These are phyloP conservation scores for Apiospora malaysiana DNA, from an alignment of 2,329 filamentous ascomycete species.

Conservation along the genomic window DNA sequence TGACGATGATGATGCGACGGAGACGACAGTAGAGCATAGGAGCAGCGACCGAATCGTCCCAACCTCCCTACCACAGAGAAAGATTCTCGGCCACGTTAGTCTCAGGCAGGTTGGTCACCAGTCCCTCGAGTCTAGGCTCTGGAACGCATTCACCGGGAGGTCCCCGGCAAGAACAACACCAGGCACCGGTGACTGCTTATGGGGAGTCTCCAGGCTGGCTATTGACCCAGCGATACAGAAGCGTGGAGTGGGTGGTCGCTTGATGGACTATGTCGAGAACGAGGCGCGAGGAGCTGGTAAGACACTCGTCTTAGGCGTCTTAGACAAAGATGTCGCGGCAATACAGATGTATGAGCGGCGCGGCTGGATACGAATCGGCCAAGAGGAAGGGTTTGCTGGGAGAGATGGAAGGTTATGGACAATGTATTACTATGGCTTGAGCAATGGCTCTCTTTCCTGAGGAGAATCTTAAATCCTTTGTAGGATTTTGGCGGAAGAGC, in stretches of 20 bases:
- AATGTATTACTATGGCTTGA: constrained; percentile 1
- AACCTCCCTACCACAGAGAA: background rate
- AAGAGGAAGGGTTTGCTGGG: constrained; percentile 1
- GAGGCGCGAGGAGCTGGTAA: background rate
- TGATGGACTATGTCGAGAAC: constrained; percentile 7
- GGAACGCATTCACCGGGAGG: background rate
- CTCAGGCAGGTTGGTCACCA: background rate
- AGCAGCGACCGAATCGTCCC: background rate
- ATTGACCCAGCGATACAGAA: constrained; percentile 18
- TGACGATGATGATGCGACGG: background rate
- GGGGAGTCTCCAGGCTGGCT: constrained; percentile 9
- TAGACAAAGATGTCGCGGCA: constrained; percentile 17
- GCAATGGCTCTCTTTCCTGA: background rate
- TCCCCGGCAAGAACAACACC: background rate
- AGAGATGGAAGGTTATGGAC: constrained; percentile 1
- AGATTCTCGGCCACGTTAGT: constrained; percentile 18
- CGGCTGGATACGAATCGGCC: constrained; percentile 11
- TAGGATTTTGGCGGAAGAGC: no score
- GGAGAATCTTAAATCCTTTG: no score
- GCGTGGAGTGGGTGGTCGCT: background rate
- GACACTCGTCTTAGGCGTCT: constrained; percentile 16
- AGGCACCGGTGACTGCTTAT: background rate
- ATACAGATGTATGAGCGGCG: constrained; percentile 18
- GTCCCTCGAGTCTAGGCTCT: background rate
- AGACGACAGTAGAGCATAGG: background rate